phyloP scores from a whole-genome alignment of 139 green algal species.

The Coelastrella sp. region DNA sequence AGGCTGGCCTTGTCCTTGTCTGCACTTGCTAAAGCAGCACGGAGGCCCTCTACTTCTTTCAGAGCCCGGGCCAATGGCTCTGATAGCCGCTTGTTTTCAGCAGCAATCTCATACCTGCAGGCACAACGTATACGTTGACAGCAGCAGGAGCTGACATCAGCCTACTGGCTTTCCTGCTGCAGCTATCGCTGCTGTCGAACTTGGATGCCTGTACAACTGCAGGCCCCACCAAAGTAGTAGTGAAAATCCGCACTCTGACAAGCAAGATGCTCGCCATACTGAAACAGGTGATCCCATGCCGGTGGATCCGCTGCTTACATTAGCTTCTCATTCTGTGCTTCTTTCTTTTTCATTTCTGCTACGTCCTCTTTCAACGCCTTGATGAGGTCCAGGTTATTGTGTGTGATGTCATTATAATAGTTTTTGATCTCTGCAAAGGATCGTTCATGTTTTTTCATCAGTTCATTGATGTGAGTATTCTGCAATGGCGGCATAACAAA shows the following conservation, averaged over 20 bases:
- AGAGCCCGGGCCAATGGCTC: slow-evolving; percentile 86
- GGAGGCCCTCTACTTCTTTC: slow-evolving; percentile 85
- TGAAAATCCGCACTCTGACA: neutral
- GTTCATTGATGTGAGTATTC: slow-evolving; percentile 90
- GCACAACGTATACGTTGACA: neutral
- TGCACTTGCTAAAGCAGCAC: slow-evolving; percentile 73
- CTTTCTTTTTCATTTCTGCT: slow-evolving; percentile 89
- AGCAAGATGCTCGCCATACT: neutral
- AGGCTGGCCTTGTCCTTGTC: slow-evolving; percentile 87
- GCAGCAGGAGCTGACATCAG: too few relatives aligned
- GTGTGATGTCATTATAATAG: slow-evolving; percentile 96
- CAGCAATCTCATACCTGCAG: slow-evolving; percentile 68
- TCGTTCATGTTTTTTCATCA: slow-evolving; percentile 89
- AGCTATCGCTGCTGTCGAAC: too few relatives aligned
- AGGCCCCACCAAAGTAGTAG: neutral
- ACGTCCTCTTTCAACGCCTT: slow-evolving; percentile 93
- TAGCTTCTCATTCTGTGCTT: slow-evolving; percentile 89
- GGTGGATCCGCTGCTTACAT: slow-evolving; percentile 58
- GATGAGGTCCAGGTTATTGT: slow-evolving; percentile 96
- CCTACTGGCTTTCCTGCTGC: too few relatives aligned
- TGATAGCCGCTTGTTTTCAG: slow-evolving; percentile 91
- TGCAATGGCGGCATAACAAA: slow-evolving; percentile 53
- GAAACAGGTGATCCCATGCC: slow-evolving; percentile 59
- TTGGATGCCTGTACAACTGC: too few relatives aligned
- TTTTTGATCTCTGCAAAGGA: slow-evolving; percentile 92